These are phyloP conservation scores for Thecaphora frezii DNA, from an alignment of 1,284 basidiomycete species.

Conservation along the genomic window DNA sequence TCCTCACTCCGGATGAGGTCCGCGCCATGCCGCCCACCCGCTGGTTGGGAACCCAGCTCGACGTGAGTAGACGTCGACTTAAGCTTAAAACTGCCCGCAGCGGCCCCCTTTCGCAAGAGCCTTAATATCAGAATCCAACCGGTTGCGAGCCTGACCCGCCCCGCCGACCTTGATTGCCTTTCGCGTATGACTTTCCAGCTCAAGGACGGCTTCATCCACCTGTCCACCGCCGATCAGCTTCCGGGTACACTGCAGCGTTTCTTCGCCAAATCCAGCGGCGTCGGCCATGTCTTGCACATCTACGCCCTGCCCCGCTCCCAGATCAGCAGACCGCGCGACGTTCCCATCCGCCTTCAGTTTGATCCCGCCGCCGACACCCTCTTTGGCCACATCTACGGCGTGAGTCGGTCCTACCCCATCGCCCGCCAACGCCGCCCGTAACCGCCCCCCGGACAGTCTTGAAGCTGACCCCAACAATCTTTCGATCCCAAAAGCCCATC, in stretches of 20 bases:
- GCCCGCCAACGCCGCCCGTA: too few species aligned
- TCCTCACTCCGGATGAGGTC: slow-evolving; percentile 43
- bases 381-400: slow-evolving; percentile 45
- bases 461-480: neutral
- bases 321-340: slow-evolving; percentile 19
- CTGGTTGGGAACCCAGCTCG: slow-evolving; percentile 45
- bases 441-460: too few species aligned
- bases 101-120: neutral
- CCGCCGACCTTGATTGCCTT: neutral
- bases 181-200: slow-evolving; percentile 8
- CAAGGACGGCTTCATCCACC: slow-evolving; percentile 50
- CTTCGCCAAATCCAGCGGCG: slow-evolving; percentile 31
- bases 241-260: slow-evolving; percentile 41
- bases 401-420: slow-evolving; percentile 12
- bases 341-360: slow-evolving; percentile 35
- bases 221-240: slow-evolving; percentile 44
- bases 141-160: neutral
- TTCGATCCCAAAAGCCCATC: slow-evolving; percentile 14
- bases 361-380: slow-evolving; percentile 34
- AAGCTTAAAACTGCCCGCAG: too few species aligned
- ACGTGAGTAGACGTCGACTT: slow-evolving; percentile 24
- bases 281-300: slow-evolving; percentile 32
- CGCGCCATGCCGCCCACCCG: slow-evolving; percentile 17
- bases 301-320: slow-evolving; percentile 25
- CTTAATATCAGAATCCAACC: neutral